phyloP scores from a whole-genome alignment of 805 yeast species.

The Pichia cephalocereana region DNA sequence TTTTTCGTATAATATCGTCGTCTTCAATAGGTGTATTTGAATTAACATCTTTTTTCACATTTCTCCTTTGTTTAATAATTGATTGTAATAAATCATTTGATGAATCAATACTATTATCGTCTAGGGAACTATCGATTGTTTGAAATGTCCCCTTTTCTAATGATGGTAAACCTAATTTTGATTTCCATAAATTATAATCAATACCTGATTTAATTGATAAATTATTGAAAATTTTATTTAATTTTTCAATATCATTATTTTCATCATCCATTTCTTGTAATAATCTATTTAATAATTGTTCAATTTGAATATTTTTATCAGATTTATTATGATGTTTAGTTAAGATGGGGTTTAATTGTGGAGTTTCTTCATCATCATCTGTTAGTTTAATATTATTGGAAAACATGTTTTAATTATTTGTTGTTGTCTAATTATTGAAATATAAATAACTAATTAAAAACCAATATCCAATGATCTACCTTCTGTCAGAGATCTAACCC shows the following conservation, averaged over 20 bases:
- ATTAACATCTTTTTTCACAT: background rate
- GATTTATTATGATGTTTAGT: conserved; percentile 6
- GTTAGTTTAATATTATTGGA: background rate
- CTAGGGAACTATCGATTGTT: background rate
- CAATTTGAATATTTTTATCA: conserved; percentile 13
- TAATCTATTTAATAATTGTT: conserved; percentile 19
- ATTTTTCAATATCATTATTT: conserved; percentile 15
- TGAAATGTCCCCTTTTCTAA: background rate
- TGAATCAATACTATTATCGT: background rate
- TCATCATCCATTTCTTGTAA: conserved; percentile 23
- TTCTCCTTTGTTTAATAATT: background rate
- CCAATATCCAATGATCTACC: too few species aligned
- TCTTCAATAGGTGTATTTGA: background rate
- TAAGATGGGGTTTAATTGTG: background rate
- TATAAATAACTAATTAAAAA: too few species aligned
- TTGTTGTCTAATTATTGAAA: too few species aligned
- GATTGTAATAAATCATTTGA: background rate
- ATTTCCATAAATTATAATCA: conserved; percentile 4
- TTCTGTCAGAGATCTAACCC: too few species aligned
- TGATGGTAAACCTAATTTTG: background rate
- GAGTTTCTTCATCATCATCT: background rate
- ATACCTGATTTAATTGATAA: conserved; percentile 3
- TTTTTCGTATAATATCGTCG: background rate
- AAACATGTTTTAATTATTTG: background rate
- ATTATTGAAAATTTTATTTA: conserved; percentile 4